A percentile compares a stretch with the other conserved stretches of the same genome.
Evolutionary conservation across 345 rosid genomes (phyloP).

Genomic region (Populus alba): DNA sequence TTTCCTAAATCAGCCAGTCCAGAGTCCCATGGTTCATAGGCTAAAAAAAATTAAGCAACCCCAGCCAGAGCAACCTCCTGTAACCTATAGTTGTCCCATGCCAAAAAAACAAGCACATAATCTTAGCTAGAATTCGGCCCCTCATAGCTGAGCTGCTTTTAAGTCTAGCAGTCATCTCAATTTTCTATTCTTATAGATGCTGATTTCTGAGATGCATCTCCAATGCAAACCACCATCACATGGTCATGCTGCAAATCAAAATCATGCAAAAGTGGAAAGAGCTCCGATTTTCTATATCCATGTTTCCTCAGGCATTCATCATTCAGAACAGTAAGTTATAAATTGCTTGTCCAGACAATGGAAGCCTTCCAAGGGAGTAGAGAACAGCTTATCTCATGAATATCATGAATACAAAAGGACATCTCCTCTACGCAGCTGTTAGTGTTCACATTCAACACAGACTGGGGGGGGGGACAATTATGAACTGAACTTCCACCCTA

Average conservation of each 20-base stretch:
- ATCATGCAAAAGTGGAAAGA: background rate
- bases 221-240: background rate
- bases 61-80: background rate
- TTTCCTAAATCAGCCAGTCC: too few species aligned
- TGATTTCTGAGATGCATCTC: background rate
- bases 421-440: background rate
- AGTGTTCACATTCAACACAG: background rate
- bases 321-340: background rate
- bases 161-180: background rate
- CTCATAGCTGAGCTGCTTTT: background rate
- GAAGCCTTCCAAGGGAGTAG: background rate
- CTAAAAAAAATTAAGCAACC: background rate
- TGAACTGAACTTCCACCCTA: background rate
- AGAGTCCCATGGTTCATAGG: background rate
- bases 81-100: constrained; percentile 15
- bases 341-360: background rate
- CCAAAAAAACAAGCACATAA: constrained; percentile 19
- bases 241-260: background rate
- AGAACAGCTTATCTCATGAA: background rate
- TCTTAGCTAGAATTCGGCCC: constrained; percentile 13
- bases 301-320: background rate
- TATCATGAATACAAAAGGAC: background rate
- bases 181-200: background rate
- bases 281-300: background rate
- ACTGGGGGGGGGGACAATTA: background rate